Evolutionary conservation across 768 basidiomycete species (phyloP).

Genomic region (Tremella yokohamensis): DNA sequence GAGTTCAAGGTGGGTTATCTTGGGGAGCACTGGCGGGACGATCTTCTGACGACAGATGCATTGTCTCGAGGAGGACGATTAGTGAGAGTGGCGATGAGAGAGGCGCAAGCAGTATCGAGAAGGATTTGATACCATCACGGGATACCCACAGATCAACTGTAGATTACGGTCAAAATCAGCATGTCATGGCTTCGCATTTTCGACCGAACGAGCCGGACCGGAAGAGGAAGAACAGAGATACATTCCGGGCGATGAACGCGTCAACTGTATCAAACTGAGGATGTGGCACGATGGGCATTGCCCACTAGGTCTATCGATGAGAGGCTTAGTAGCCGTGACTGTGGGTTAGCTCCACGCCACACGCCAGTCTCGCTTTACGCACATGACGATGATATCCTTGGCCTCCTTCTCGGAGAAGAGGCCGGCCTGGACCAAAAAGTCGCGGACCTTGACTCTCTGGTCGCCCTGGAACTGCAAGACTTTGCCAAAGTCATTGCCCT

Average conservation of each 20-base stretch:
- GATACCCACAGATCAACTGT: too few species aligned
- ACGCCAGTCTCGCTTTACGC: constrained; percentile 15
- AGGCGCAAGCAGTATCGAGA: too few species aligned
- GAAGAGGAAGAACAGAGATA: too few species aligned
- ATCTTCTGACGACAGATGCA: constrained; percentile 32
- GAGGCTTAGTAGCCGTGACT: constrained; percentile 45
- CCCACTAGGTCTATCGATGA: too few species aligned
- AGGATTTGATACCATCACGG: too few species aligned
- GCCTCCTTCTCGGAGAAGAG: constrained; percentile 51
- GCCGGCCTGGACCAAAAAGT: constrained; percentile 68
- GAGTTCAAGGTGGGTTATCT: constrained; percentile 72
- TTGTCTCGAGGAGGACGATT: constrained; percentile 36
- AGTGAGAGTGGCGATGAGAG: neutral
- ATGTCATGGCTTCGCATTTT: too few species aligned
- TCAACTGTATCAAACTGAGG: too few species aligned
- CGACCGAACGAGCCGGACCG: too few species aligned
- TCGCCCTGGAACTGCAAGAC: constrained; percentile 99
- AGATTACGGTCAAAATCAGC: too few species aligned
- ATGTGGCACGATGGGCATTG: too few species aligned
- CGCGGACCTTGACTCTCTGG: constrained; percentile 84
- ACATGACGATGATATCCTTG: constrained; percentile 51
- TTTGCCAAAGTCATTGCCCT: constrained; percentile 73
- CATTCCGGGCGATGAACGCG: too few species aligned
- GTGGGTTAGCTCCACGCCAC: constrained; percentile 5
- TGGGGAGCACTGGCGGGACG: neutral